Evolutionary conservation across 805 yeast genomes (phyloP).

Genomic region (Yarrowia yakushimensis): DNA sequence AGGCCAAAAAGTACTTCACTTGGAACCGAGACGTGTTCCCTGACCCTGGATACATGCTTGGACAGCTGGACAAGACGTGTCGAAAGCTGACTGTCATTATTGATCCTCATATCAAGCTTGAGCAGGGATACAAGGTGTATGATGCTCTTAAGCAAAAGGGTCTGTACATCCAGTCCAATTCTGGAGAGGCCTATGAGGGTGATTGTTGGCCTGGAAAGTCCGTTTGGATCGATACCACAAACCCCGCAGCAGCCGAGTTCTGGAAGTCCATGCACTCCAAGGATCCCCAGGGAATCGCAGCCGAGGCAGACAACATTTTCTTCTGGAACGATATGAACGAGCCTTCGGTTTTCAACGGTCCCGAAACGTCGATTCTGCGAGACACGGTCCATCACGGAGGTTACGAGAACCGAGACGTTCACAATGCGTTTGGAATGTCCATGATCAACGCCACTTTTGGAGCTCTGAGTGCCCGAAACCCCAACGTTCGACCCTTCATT

Average conservation of each 20-base stretch:
- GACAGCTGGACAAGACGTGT: constrained; percentile 62
- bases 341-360: constrained; percentile 92
- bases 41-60: constrained; percentile 65
- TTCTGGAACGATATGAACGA: constrained; percentile 99
- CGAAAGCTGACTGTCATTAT: constrained; percentile 79
- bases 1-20: constrained; percentile 81
- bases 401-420: constrained; percentile 89
- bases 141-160: constrained; percentile 45
- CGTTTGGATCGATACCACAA: constrained; percentile 84
- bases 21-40: constrained; percentile 80
- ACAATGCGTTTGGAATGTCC: constrained; percentile 77
- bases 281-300: constrained; percentile 39
- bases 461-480: constrained; percentile 54
- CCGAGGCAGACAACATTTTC: constrained; percentile 59
- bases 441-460: constrained; percentile 76
- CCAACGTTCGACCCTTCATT: constrained; percentile 67
- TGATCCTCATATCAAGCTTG: constrained; percentile 83
- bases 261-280: constrained; percentile 39
- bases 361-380: constrained; percentile 86
- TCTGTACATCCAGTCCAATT: constrained; percentile 47
- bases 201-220: constrained; percentile 99
- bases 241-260: constrained; percentile 48
- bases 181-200: constrained; percentile 60
- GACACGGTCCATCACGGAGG: constrained; percentile 74
- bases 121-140: constrained; percentile 57